phyloP scores from a whole-genome alignment of 306 rosid genomes.

The Heteromeles arbutifolia region DNA sequence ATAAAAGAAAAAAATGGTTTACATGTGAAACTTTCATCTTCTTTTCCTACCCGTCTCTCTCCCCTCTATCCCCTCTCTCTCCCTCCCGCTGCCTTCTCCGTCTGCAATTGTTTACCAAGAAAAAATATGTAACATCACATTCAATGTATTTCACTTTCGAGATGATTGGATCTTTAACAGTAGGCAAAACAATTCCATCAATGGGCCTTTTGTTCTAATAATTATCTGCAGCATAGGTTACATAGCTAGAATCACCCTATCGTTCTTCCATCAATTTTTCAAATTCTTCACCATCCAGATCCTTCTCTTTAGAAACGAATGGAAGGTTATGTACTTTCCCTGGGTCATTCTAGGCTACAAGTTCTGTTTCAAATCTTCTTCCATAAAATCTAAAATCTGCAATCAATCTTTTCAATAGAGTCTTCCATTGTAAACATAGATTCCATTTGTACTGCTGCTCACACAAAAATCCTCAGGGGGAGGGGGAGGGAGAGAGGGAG shows the following conservation, averaged over 20 bases:
- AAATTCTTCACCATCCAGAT: slow-evolving; percentile 69
- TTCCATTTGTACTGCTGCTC: too few relatives aligned
- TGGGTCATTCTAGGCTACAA: slow-evolving; percentile 25
- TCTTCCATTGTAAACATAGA: too few relatives aligned
- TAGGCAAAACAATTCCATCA: slow-evolving; percentile 28
- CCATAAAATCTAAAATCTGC: slow-evolving; percentile 44
- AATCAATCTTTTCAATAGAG: slow-evolving; percentile 50
- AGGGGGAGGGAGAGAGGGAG: too few relatives aligned
- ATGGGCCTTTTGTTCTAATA: slow-evolving; percentile 49
- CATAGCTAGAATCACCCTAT: slow-evolving; percentile 29
- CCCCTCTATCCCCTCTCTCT: too few relatives aligned
- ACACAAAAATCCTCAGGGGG: too few relatives aligned
- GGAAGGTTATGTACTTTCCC: slow-evolving; percentile 37
- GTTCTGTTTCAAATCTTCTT: slow-evolving; percentile 39
- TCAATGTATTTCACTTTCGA: slow-evolving; percentile 76
- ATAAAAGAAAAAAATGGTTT: too few relatives aligned
- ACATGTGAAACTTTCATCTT: too few relatives aligned
- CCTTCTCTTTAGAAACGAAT: slow-evolving; percentile 68
- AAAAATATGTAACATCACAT: neutral
- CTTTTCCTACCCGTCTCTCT: too few relatives aligned
- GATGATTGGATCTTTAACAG: slow-evolving; percentile 40
- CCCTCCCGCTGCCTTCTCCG: too few relatives aligned
- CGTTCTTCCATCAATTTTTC: slow-evolving; percentile 73
- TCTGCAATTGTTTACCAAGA: neutral
- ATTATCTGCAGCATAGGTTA: slow-evolving; percentile 48